Percentiles rank a stretch among this genome's conserved stretches.
Evolutionary conservation across 192 early-diverging fungal species (phyloP).

Genomic region (Paraglomus brasilianum): DNA sequence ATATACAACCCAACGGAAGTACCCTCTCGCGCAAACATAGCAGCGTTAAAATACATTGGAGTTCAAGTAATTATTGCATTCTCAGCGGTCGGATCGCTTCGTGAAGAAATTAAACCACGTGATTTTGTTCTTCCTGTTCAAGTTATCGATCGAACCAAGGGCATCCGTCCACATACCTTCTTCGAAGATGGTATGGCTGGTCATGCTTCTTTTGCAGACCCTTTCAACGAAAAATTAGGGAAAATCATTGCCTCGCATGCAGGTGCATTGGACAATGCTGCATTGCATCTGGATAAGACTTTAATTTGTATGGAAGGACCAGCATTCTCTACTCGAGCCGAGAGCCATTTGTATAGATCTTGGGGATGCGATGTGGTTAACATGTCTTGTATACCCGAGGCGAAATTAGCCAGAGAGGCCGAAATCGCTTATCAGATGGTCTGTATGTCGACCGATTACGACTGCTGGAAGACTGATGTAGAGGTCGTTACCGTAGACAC

Average conservation of each 20-base stretch:
- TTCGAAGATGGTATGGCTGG: conserved; percentile 90
- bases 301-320: conserved; percentile 98
- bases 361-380: conserved; percentile 96
- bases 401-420: conserved; percentile 96
- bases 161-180: conserved; percentile 88
- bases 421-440: conserved; percentile 99
- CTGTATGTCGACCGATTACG: conserved; percentile 99
- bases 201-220: conserved; percentile 93
- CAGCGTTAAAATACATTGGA: conserved; percentile 92
- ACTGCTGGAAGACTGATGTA: conserved; percentile 79
- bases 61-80: conserved; percentile 92
- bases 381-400: conserved; percentile 95
- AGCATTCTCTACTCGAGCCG: conserved; percentile 95
- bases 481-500: conserved; percentile 84
- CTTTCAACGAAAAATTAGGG: conserved; percentile 77
- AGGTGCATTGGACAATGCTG: conserved; percentile 46
- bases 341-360: conserved; percentile 92
- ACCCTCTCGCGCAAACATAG: conserved; percentile 95
- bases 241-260: conserved; percentile 66
- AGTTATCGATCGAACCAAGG: conserved; percentile 98
- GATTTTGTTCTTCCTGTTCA: conserved; percentile 96
- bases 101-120: conserved; percentile 88
- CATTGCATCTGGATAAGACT: conserved; percentile 81
- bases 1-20: conserved; percentile 84
- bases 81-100: conserved; percentile 94